Base-by-base conservation (phyloP, 169 alveolate species). In the Plasmodium berghei region DNA sequence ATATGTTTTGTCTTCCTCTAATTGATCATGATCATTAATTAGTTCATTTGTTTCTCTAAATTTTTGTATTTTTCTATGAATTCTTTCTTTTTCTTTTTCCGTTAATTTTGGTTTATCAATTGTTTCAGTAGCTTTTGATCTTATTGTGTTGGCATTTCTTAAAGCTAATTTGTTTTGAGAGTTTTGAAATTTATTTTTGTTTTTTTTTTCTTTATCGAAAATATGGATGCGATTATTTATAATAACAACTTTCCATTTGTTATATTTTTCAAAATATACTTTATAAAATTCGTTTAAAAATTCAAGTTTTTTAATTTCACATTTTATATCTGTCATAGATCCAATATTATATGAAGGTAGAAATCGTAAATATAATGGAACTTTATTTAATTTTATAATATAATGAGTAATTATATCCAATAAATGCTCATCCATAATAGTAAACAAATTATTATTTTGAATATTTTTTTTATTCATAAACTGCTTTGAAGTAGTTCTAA, bases 191-290 rank as follows among this genome's bases (percentile, higher is more conserved):
- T 80, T 66, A 12, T 64, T 66, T 67, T 67, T 67, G 4, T 80
- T 80, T 55, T 80, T 62, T 26, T 62, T 64, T 34, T 34, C 42
- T 40, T 80, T 80, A 18, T 80, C 90, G 9, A 80, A 80, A n/a
- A 80, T 80, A 67, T 80, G 90, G 9, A 80, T 64, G 18, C 90
- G 83, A 52, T 80, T 83, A 40, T 83, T 83, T 5, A 83, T 67
- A 5, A 83, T 72, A 18, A 83, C 90, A 0, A 83, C 90, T 83
- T 83, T 83, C 90, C 90, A 83, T 56, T 83, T 83, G 63, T 83
- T 83, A 48, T 83, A 83, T 66, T 83, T 66, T 67, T 83, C 90
- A 66, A 83, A 83, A 66, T 83, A 83, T 0, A 83, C 54, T 83
- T 83, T 83, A 28, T 83, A 83, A 45, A 83, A 83, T 56, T 83